phyloP scores from a whole-genome alignment of 257 asterid species.

The Buddleja alternifolia region DNA sequence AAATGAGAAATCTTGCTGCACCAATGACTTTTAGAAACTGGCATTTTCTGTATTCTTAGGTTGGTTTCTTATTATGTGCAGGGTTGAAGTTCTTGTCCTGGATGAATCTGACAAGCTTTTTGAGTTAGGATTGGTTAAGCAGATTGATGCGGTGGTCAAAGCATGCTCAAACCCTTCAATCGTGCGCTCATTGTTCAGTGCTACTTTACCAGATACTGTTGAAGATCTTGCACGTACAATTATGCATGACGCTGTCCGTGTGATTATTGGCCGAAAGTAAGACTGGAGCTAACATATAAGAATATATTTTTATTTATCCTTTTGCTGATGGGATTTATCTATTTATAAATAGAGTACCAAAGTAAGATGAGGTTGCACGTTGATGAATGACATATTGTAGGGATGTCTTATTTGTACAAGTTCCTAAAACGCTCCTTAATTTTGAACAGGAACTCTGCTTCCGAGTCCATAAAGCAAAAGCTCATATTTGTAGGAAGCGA shows the following conservation, averaged over 20 bases:
- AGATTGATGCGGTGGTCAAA: slow-evolving; percentile 89
- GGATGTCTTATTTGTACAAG: slow-evolving; percentile 22
- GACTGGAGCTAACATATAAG: slow-evolving; percentile 25
- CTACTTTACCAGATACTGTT: slow-evolving; percentile 91
- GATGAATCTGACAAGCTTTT: slow-evolving; percentile 94
- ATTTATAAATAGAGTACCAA: not conserved
- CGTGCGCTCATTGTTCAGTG: slow-evolving; percentile 79
- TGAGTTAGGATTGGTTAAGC: slow-evolving; percentile 87
- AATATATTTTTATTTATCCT: not conserved
- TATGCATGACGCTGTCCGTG: slow-evolving; percentile 91
- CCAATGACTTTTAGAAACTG: slow-evolving; percentile 4
- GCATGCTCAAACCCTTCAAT: slow-evolving; percentile 97
- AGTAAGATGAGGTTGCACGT: not conserved
- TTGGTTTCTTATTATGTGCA: slow-evolving; percentile 38
- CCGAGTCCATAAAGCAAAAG: slow-evolving; percentile 80
- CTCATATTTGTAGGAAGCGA: slow-evolving; percentile 89
- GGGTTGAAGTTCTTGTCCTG: slow-evolving; percentile 89
- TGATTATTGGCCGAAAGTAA: slow-evolving; percentile 90
- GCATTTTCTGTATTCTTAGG: slow-evolving; percentile 6
- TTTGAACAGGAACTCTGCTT: slow-evolving; percentile 80
- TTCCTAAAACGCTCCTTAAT: not conserved
- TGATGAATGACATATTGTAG: not conserved
- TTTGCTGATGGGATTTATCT: not conserved
- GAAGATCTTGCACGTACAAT: slow-evolving; percentile 93
- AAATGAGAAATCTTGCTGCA: slow-evolving; percentile 1